A percentile compares a stretch with the other conserved stretches of the same genome.
phyloP scores from a whole-genome alignment of 208 protist species.

The Acanthamoeba castellanii region DNA sequence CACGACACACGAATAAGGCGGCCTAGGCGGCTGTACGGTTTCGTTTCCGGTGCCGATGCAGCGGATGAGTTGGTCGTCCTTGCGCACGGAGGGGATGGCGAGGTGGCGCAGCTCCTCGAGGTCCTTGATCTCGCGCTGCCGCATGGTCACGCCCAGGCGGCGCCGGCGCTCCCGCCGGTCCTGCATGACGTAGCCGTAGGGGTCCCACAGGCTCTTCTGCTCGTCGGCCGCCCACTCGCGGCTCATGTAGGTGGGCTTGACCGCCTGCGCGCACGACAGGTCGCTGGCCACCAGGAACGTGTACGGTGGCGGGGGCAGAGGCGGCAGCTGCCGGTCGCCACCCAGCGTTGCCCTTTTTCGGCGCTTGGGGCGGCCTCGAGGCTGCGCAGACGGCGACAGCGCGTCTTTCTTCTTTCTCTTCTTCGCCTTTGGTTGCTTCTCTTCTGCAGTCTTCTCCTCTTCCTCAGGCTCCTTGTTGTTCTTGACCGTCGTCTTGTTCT shows the following conservation, averaged over 20 bases:
- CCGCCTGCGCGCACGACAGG: background rate
- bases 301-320: background rate
- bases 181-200: background rate
- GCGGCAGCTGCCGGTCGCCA: background rate
- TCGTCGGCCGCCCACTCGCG: background rate
- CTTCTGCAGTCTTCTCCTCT: too few relatives aligned
- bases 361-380: background rate
- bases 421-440: too few relatives aligned
- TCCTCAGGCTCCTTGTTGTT: background rate
- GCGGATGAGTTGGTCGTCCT: conserved; percentile 52
- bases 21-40: background rate
- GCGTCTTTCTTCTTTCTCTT: background rate
- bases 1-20: background rate
- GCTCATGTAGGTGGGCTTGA: background rate
- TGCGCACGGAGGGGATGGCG: conserved; percentile 18
- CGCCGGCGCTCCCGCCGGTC: background rate
- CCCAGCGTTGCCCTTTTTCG: background rate
- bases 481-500: background rate
- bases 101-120: background rate
- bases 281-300: background rate
- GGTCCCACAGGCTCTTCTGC: conserved; percentile 19
- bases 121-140: background rate
- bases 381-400: too few relatives aligned
- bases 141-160: background rate
- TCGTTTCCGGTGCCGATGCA: background rate